Base-by-base conservation (phyloP, 2,329 filamentous ascomycete species). In the Cordyceps sp. region DNA sequence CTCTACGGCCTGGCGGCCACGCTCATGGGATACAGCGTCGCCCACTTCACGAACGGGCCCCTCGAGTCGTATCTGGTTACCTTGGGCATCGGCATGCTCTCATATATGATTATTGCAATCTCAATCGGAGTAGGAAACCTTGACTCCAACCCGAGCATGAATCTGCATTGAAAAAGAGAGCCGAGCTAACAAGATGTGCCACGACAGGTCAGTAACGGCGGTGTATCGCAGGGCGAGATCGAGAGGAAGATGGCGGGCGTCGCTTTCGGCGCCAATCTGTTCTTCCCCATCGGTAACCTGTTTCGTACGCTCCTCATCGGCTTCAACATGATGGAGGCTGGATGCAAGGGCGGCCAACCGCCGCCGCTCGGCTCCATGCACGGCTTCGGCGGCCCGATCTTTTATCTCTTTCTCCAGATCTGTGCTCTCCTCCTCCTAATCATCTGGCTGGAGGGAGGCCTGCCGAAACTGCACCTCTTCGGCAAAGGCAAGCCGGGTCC, bases 1-100 rank as follows among this genome's bases (percentile, higher is more conserved):
- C 63, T 92, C 0, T 90, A 85, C 49, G 82, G 82, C 0, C 49
- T 92, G 5, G 70, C 79, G 0, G 77, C 81, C 0, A 79, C 69
- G 5, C 58, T 90, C 2, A 52, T 81, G 19, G 47, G 77, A 9
- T 82, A 81, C 47, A 58, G 81, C 36, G 67, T 81, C 41, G 70
- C 65, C 6, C 44, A 44, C 4, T 80, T 78, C 45, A 59, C 79
- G 45, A 62, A 57, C 29, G 75, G 78, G 6, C 60, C 85, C 33
- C 82, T 78, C 0, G 88, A 81, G 46, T 64, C 75, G 1, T 76
- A 78, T 0, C 66, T 78, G 6, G 68, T 73, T 35, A 62, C 64
- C 33, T 71, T 83, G 29, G 78, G 84, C 42, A 50, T 54, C 6
- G 63, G 71, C 36, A 55, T 88, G n/a, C 56, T 75, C 5, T 66